Base-by-base conservation (phyloP, 2,329 filamentous ascomycete species). In the Epichloe baconii region DNA sequence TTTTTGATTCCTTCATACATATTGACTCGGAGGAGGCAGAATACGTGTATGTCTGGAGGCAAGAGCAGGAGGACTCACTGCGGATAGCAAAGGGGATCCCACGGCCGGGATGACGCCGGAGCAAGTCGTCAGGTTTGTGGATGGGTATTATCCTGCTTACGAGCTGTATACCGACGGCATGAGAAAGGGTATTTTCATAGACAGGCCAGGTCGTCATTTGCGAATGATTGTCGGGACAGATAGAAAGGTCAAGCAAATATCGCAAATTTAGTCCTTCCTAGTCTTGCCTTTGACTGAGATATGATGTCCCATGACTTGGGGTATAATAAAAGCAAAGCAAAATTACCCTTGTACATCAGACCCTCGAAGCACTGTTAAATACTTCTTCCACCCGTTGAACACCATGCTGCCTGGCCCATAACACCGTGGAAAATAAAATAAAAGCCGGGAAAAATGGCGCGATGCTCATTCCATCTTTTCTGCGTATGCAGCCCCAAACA, bases 1-100 rank as follows among this genome's bases (percentile, higher is more conserved):
- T 68, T 17, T 69, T 81, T 34, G 71, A 78, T 49, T 74, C 72
- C 8, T 78, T 81, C 50, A 68, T 81, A 43, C 77, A 82, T 57
- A 67, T 81, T 55, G 77, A 95, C 61, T 85, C 89, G 5, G 77
- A 85, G 58, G 73, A 93, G 57, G 74, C 80, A 4, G 72, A 74
- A 48, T 90, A 82, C 62, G 90, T 95, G 49, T 95, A 95, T 60
- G 78, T 77, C 54, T 95, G 90, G 90, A 80, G 89, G 14, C 71
- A 82, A 58, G 75, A 95, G 68, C 88, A 95, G 68, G 89, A 95
- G 68, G 76, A 77, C 46, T 77, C 77, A 53, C 72, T 95, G 59
- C 78, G 85, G 23, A 71, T 71, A 7, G 68, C 74, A 21, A 85
- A 78, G 56, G 88, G 8, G 66, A 69, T 44, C 61, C 64, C 19